Conservation (phyloP, 805 yeast genomes). For the Pichia thaimueangensis region DNA sequence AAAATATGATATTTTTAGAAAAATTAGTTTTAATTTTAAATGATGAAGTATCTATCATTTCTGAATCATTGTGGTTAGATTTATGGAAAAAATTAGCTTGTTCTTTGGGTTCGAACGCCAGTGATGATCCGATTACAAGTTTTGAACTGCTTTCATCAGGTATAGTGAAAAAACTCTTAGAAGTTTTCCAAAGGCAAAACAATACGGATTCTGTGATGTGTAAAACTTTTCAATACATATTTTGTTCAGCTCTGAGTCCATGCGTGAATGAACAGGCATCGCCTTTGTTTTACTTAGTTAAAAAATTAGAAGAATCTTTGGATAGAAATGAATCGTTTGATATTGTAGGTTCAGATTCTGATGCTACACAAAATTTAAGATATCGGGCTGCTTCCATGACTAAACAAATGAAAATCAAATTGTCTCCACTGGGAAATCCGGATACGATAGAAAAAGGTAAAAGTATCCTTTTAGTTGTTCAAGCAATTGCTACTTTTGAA, state of each 20-base stretch:
- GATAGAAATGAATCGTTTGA: constrained; percentile 71
- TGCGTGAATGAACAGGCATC: constrained; percentile 27
- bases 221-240: constrained; percentile 39
- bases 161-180: constrained; percentile 39
- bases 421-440: constrained; percentile 37
- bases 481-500: constrained; percentile 55
- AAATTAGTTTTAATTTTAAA: constrained; percentile 23
- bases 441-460: constrained; percentile 23
- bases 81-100: constrained; percentile 35
- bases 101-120: constrained; percentile 3
- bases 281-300: constrained; percentile 41
- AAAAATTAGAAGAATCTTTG: constrained; percentile 63
- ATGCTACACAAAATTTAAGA: constrained; percentile 13
- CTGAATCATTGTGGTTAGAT: constrained; percentile 28
- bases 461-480: constrained; percentile 41
- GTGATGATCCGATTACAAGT: constrained; percentile 44
- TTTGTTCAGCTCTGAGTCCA: constrained; percentile 29
- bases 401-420: constrained; percentile 57
- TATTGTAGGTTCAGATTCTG: constrained; percentile 43
- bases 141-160: constrained; percentile 73
- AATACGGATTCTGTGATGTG: constrained; percentile 29
- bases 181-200: constrained; percentile 29
- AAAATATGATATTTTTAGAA: constrained; percentile 26
- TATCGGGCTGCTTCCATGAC: constrained; percentile 57
- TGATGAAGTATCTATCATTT: constrained; percentile 14